Conservation (phyloP, 2,329 filamentous ascomycete species). For the Penicillium fuscoglaucum region DNA sequence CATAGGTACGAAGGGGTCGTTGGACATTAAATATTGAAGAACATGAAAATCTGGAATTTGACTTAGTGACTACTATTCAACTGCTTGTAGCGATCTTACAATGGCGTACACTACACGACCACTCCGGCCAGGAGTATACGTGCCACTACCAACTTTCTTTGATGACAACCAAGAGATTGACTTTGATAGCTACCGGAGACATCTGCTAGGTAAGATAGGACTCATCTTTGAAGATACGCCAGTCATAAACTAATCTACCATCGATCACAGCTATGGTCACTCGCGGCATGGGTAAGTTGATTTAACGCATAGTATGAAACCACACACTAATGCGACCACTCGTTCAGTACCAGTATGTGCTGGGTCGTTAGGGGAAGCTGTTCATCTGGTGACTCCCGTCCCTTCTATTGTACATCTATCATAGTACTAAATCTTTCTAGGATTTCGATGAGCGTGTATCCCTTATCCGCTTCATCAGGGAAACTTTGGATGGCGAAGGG, state of each 20-base stretch:
- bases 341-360: neutral
- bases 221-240: neutral
- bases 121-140: neutral
- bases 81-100: neutral
- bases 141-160: neutral
- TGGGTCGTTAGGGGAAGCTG: neutral
- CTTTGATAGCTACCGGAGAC: neutral
- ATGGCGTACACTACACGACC: neutral
- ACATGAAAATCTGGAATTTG: neutral
- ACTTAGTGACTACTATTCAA: neutral
- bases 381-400: neutral
- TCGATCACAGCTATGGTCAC: neutral
- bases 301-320: neutral
- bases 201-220: neutral
- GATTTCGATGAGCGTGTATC: neutral
- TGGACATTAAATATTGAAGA: neutral
- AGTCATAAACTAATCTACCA: neutral
- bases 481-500: neutral
- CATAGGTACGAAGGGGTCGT: neutral
- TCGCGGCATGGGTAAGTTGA: neutral
- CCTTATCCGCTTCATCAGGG: neutral
- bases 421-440: neutral
- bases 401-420: neutral
- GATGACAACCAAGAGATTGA: neutral
- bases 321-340: neutral